Conservation (phyloP, 2,329 filamentous ascomycete species). For the Cytospora chrysosperma region DNA sequence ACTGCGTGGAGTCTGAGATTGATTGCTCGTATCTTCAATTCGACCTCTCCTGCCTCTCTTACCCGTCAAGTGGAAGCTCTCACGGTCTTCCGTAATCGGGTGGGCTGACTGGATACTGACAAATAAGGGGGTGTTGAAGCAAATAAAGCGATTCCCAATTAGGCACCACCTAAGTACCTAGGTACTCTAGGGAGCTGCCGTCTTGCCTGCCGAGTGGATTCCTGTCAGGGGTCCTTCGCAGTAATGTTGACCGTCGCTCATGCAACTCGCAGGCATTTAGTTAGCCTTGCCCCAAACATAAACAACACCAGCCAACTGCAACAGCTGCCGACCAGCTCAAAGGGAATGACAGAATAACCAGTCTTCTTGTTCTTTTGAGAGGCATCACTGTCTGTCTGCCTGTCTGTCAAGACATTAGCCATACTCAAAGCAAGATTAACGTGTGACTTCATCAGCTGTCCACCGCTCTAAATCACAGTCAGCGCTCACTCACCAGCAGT, state of each 20-base stretch:
- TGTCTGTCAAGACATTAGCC: neutral
- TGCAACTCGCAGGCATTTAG: slow-evolving; percentile 1
- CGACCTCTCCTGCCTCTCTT: neutral
- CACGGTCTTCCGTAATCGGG: neutral
- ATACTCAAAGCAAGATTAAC: neutral
- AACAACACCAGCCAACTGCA: slow-evolving; percentile 1
- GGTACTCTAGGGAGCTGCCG: neutral
- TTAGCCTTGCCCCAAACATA: slow-evolving; percentile 13
- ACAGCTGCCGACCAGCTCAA: slow-evolving; percentile 1
- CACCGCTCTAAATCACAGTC: neutral
- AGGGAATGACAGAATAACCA: slow-evolving; percentile 2
- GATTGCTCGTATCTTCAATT: neutral
- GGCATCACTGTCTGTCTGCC: neutral
- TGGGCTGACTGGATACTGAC: neutral
- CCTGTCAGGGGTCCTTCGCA: slow-evolving; percentile 9
- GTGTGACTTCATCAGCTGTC: slow-evolving; percentile 6
- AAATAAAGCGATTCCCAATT: neutral
- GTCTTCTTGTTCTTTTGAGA: neutral
- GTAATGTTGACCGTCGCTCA: slow-evolving; percentile 1
- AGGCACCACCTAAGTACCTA: neutral
- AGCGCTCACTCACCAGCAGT: slow-evolving; percentile 1
- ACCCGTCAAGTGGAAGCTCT: neutral
- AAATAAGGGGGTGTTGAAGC: neutral
- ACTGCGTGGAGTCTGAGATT: neutral
- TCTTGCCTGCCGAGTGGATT: neutral